Evolutionary conservation across 192 early-diverging fungal genomes (phyloP), one percentile per base, ranked within the genome.

Genomic region (Geranomyces michiganensis): DNA sequence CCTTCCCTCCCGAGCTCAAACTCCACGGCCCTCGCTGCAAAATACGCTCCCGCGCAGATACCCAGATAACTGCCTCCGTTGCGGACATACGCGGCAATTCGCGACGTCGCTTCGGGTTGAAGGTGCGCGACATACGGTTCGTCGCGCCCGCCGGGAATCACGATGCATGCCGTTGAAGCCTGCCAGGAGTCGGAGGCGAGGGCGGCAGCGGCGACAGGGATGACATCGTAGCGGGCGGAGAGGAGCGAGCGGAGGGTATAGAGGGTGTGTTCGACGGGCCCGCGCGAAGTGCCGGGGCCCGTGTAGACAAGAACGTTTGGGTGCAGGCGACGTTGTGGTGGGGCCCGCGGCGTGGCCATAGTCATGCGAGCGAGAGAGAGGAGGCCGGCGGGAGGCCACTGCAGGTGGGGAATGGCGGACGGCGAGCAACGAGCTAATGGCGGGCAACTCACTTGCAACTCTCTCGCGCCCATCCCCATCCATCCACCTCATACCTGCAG

Each of bases 21-120:
- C 72, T 91, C 90, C 27, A 93, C 88, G 19, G 77, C 73, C 6
- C 73, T 76, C 30, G 82, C 81, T 6, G 83, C 92, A 76, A 92
- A 97, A 77, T 96, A 96, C 1, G 87, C 90, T 22, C 96, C 97
- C 0, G 93, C 94, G 62, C 97, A 96, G 9, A 99, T 89, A 0
- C 97, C 97, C 59, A 94, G 79, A 77, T 94, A 99, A 24, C 84
- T 79, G 1, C 97, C 97, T 53, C 95, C 96, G 0, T 48, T 27
- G 24, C 33, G 24, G 29, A 78, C 76, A 33, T 63, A 75, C 17
- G 77, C 70, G 1, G 65, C 67, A 62, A 97, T 92, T 8, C 84
- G 84, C 2, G 55, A 70, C 49, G 89, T 94, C 51, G 87, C 90
- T 53, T 33, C 27, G 0, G 70, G 71, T 49, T 62, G 45, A 64